Evolutionary conservation across 2,329 filamentous ascomycete genomes (phyloP).

Genomic region (Ustulina deusta): DNA sequence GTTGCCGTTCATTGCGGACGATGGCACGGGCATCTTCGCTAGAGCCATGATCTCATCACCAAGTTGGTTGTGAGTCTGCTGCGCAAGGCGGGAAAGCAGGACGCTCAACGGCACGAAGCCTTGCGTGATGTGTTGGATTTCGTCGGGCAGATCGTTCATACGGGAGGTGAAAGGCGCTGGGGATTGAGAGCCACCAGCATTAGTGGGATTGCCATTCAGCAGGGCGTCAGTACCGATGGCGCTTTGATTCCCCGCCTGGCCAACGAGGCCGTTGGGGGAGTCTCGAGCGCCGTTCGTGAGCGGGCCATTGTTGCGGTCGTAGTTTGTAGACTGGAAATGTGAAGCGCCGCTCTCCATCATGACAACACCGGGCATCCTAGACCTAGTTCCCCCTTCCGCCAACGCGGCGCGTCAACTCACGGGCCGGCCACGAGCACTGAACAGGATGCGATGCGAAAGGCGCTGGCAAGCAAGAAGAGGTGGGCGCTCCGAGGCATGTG

Average conservation of each 20-base stretch:
- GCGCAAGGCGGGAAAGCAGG: slow-evolving; percentile 81
- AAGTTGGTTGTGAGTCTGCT: slow-evolving; percentile 84
- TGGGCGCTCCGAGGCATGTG: slow-evolving; percentile 41
- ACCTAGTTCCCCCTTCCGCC: slow-evolving; percentile 52
- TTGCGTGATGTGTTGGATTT: slow-evolving; percentile 77
- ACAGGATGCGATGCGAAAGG: slow-evolving; percentile 23
- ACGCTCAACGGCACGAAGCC: slow-evolving; percentile 81
- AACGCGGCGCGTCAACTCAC: slow-evolving; percentile 46
- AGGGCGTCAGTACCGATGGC: slow-evolving; percentile 46
- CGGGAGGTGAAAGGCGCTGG: slow-evolving; percentile 46
- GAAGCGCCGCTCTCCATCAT: slow-evolving; percentile 68
- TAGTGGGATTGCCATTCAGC: slow-evolving; percentile 49
- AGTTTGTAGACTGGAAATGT: slow-evolving; percentile 66
- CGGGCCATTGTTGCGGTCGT: slow-evolving; percentile 65
- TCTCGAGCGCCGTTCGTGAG: slow-evolving; percentile 47
- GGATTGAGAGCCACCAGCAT: slow-evolving; percentile 42
- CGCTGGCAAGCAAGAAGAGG: slow-evolving; percentile 17
- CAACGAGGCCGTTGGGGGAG: slow-evolving; percentile 41
- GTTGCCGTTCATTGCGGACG: slow-evolving; percentile 65
- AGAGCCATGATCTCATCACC: slow-evolving; percentile 76
- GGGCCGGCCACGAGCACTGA: slow-evolving; percentile 28
- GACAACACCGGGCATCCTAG: slow-evolving; percentile 64
- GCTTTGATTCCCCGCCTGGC: slow-evolving; percentile 38
- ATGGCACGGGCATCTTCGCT: slow-evolving; percentile 73
- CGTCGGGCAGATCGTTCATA: slow-evolving; percentile 70